Evolutionary conservation across 768 basidiomycete genomes (phyloP).

Genomic region (Tephrocybe sp.): DNA sequence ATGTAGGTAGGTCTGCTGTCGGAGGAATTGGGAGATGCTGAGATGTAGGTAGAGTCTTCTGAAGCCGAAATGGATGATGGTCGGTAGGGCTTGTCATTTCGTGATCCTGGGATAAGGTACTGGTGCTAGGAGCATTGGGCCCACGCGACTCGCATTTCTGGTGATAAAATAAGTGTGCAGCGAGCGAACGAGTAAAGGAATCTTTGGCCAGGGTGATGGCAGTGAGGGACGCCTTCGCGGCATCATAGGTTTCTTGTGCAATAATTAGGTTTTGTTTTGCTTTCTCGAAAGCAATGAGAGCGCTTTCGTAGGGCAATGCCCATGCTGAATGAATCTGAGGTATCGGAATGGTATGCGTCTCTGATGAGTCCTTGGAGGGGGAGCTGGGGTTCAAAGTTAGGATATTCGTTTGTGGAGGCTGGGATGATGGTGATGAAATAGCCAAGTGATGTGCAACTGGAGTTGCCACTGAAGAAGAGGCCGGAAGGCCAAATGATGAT

Average conservation of each 20-base stretch:
- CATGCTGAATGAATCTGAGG: background rate
- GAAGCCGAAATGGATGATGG: background rate
- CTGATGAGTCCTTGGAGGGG: background rate
- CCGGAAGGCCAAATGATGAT: too few relatives aligned
- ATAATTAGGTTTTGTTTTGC: background rate
- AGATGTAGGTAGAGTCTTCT: background rate
- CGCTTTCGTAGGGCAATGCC: conserved; percentile 4
- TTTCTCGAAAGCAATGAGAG: conserved; percentile 5
- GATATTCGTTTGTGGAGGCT: too few relatives aligned
- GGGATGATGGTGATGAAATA: too few relatives aligned
- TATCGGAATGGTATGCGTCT: background rate
- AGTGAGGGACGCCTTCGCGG: conserved; percentile 6
- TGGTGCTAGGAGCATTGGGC: background rate
- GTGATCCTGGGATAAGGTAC: background rate
- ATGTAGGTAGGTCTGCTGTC: background rate
- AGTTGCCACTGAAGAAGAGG: too few relatives aligned
- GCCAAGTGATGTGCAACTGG: too few relatives aligned
- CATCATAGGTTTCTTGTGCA: conserved; percentile 9
- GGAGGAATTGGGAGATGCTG: background rate
- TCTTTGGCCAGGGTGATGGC: conserved; percentile 1
- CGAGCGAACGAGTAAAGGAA: background rate
- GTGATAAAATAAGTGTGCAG: background rate
- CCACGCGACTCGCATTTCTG: background rate
- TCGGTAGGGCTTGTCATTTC: background rate
- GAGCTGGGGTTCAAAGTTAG: too few relatives aligned